phyloP scores from a whole-genome alignment of 768 basidiomycete species.

The Termitomyces sp. region DNA sequence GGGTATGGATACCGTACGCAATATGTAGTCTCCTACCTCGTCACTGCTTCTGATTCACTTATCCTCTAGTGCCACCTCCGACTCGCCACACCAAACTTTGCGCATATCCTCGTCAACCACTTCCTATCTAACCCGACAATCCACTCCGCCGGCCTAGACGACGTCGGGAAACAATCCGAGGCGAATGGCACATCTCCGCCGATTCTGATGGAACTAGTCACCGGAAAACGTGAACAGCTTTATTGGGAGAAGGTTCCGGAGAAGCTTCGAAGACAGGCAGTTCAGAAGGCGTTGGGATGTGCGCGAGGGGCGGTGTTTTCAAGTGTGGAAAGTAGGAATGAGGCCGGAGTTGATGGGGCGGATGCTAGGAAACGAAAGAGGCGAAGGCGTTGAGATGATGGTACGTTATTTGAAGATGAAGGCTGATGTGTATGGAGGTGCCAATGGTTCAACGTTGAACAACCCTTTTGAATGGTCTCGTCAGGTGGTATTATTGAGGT shows the following conservation, averaged over 20 bases:
- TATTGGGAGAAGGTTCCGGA: constrained; percentile 82
- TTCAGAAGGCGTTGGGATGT: constrained; percentile 15
- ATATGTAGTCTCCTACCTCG: not conserved
- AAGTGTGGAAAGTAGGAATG: not conserved
- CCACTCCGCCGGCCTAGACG: constrained; percentile 54
- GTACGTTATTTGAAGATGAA: not conserved
- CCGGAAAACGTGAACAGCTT: constrained; percentile 58
- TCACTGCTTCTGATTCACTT: not conserved
- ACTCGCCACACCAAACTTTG: constrained; percentile 44
- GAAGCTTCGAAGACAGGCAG: constrained; percentile 57
- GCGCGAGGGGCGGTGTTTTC: not conserved
- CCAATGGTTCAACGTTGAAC: not conserved
- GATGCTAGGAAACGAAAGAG: constrained; percentile 8
- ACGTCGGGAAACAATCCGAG: constrained; percentile 25
- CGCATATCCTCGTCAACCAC: constrained; percentile 35
- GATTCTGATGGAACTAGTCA: constrained; percentile 50
- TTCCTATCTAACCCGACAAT: constrained; percentile 31
- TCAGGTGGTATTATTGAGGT: no score
- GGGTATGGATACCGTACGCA: constrained; percentile 64
- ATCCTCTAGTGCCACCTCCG: constrained; percentile 64
- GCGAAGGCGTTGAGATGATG: constrained; percentile 1
- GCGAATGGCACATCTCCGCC: constrained; percentile 6
- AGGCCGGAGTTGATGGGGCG: not conserved
- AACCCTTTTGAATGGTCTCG: not conserved
- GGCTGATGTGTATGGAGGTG: not conserved